Base-by-base conservation (phyloP, 1,284 basidiomycete genomes). In the Sporisorium scitamineum region DNA sequence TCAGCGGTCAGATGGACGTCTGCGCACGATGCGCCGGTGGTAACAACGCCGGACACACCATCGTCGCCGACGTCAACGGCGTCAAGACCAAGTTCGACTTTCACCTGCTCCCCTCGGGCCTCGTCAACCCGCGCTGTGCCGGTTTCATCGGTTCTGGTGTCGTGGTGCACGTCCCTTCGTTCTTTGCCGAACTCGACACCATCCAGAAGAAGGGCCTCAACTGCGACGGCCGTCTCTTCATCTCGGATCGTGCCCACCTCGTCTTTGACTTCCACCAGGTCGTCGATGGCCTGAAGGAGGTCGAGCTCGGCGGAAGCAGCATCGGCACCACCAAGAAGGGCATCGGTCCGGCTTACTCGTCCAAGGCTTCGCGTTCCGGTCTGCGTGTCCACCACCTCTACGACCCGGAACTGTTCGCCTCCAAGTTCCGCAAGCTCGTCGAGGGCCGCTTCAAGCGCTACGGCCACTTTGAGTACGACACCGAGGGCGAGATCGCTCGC, bases 221-320 rank as follows among this genome's bases (percentile, higher is more conserved):
- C 83, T 97, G 94, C 87, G 90, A 91, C 13, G 90, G 90, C 71
- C 91, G 97, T 45, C 88, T 99, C 24, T 93, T 97, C 86, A 88
- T 99, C 79, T 98, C 96, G 24, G 95, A 98, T 87, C 92, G 96
- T 74, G 94, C 96, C 2, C 94, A 97, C 79, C 91, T 99, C 74
- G 96, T 99, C 51, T 95, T 98, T 83, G 96, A 98, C 86, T 99
- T 99, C 87, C 96, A 99, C 87, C 96, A 99, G 88, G 97, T 98
- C 82, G 97, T 99, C 44, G 97, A 99, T 84, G 97, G 97, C 18
- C 88, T 99, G 82, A 99, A 99, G 87, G 96, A 99, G 87, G 93
- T 95, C 52, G 96, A 99, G 87, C 90, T 98, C 16, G 97, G 97
- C 37, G 94, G 94, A 20, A 92, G 81, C 64, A 88, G 93, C 86